Conservation (phyloP, 371 early-diverging fungal genomes). For the Lichtheimia corymbifera region DNA sequence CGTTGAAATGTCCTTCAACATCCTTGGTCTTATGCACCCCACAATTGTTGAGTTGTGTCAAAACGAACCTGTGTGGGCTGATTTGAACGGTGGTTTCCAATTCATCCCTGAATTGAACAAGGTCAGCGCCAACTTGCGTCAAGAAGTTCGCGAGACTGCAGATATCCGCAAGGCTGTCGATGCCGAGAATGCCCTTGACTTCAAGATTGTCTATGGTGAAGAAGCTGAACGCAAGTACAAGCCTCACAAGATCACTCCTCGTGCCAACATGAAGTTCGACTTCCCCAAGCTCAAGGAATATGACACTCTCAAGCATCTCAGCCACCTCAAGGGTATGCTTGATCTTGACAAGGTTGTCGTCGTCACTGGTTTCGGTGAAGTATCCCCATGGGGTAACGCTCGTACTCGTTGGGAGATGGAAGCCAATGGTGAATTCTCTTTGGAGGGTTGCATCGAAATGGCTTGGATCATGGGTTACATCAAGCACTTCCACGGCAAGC, state of each 20-base stretch:
- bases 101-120: conserved; percentile 81
- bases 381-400: conserved; percentile 92
- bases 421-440: conserved; percentile 89
- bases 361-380: conserved; percentile 93
- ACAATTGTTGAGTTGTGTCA: conserved; percentile 78
- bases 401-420: conserved; percentile 99
- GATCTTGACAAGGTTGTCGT: conserved; percentile 94
- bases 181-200: conserved; percentile 78
- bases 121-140: conserved; percentile 73
- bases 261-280: conserved; percentile 92
- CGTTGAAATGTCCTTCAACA: conserved; percentile 94
- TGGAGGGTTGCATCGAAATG: conserved; percentile 96
- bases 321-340: conserved; percentile 83
- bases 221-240: conserved; percentile 78
- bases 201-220: conserved; percentile 74
- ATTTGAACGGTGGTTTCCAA: conserved; percentile 92
- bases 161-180: conserved; percentile 88
- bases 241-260: conserved; percentile 78
- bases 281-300: conserved; percentile 80
- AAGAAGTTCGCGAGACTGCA: conserved; percentile 77
- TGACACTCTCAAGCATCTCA: conserved; percentile 68
- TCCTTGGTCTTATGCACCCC: conserved; percentile 90
- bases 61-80: conserved; percentile 89
- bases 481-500: conserved; percentile 86
- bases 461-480: conserved; percentile 97